These are phyloP conservation scores for Coniosporium apollinis DNA, from an alignment of 495 filamentous ascomycete species.

Conservation along the genomic window DNA sequence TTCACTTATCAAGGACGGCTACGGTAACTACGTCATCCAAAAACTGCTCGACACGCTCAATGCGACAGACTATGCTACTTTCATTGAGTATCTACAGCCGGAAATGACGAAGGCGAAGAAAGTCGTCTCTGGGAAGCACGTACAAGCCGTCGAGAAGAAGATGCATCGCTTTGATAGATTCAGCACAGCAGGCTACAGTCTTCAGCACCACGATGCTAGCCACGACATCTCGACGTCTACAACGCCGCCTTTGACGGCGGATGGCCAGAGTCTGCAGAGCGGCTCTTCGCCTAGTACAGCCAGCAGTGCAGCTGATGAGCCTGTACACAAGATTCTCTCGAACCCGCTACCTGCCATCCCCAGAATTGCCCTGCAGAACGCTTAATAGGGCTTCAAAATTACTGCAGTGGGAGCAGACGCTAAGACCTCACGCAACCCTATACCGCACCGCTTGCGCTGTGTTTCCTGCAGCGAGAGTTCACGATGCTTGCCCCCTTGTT, in stretches of 20 bases:
- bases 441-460: too few species aligned
- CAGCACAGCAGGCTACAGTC: neutral
- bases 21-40: slow-evolving; percentile 96
- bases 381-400: too few species aligned
- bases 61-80: slow-evolving; percentile 42
- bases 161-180: slow-evolving; percentile 17
- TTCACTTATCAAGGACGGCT: slow-evolving; percentile 75
- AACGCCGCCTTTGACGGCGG: slow-evolving; percentile 40
- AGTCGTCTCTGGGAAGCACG: slow-evolving; percentile 60
- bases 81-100: slow-evolving; percentile 58
- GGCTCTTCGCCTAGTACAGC: slow-evolving; percentile 41
- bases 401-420: too few species aligned
- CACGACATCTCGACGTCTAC: slow-evolving; percentile 30
- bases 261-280: slow-evolving; percentile 49
- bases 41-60: slow-evolving; percentile 48
- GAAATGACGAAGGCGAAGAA: slow-evolving; percentile 58
- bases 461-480: too few species aligned
- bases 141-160: slow-evolving; percentile 30
- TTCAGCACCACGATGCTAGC: slow-evolving; percentile 9
- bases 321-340: too few species aligned
- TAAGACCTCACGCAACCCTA: too few species aligned
- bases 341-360: too few species aligned
- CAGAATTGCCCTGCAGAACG: too few species aligned
- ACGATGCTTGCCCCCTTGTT: too few species aligned
- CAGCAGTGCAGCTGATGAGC: slow-evolving; percentile 34